Evolutionary conservation across 306 rosid species (phyloP).

Genomic region (Glycine soja): DNA sequence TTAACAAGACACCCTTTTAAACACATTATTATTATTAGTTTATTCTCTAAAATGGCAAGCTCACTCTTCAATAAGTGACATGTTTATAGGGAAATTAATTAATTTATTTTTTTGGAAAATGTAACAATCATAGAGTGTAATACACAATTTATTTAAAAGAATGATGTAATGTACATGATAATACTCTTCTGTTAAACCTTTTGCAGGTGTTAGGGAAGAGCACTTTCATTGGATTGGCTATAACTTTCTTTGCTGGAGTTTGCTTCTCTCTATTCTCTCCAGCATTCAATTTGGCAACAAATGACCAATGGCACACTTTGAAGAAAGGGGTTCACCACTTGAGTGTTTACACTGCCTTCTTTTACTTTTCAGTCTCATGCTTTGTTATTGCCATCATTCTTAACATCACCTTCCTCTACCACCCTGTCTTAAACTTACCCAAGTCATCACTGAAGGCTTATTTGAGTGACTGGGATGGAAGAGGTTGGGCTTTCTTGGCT

Average conservation of each 20-base stretch:
- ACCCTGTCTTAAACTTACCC: constrained; percentile 73
- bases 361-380: constrained; percentile 81
- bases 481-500: constrained; percentile 96
- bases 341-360: constrained; percentile 82
- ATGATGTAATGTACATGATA: background rate
- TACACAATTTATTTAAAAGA: background rate
- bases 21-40: background rate
- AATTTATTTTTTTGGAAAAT: background rate
- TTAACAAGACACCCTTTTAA: background rate
- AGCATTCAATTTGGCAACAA: constrained; percentile 92
- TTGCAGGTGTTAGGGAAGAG: constrained; percentile 80
- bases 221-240: constrained; percentile 66
- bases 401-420: constrained; percentile 75
- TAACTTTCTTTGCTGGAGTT: constrained; percentile 80
- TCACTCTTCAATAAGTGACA: background rate
- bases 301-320: constrained; percentile 87
- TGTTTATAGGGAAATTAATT: background rate
- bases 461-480: constrained; percentile 81
- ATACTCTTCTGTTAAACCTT: background rate
- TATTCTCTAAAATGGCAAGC: background rate
- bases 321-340: constrained; percentile 77
- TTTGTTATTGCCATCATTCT: constrained; percentile 72
- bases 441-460: constrained; percentile 82
- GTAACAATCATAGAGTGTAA: background rate
- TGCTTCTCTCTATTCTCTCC: constrained; percentile 92